A percentile compares a stretch with the other conserved stretches of the same genome.
These are phyloP conservation scores for Pestalotiopsis sp. DNA, from an alignment of 2,329 filamentous ascomycete genomes.

Conservation along the genomic window DNA sequence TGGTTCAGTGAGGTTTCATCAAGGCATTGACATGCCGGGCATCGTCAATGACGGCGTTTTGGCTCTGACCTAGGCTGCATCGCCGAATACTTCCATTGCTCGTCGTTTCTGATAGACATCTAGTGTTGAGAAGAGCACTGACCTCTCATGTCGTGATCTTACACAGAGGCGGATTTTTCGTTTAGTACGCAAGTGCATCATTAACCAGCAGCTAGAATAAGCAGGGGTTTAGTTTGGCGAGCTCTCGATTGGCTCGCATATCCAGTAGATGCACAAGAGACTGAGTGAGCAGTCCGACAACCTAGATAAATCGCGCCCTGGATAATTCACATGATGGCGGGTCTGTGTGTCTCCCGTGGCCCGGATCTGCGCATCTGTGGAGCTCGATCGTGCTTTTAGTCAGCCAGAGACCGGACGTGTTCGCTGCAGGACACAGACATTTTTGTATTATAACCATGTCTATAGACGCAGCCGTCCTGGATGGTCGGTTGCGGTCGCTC, in stretches of 20 bases:
- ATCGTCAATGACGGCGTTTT: not conserved
- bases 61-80: not conserved
- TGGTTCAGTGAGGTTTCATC: not conserved
- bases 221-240: no score
- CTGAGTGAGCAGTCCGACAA: not conserved
- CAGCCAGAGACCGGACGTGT: not conserved
- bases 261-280: no score
- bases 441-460: not conserved
- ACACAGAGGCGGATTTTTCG: no score
- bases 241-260: not conserved
- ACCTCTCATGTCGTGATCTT: not conserved
- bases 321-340: not conserved
- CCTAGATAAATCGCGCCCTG: not conserved
- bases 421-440: conserved; percentile 7
- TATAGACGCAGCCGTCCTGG: not conserved
- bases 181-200: no score
- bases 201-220: no score
- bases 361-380: not conserved
- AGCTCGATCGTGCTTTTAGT: not conserved
- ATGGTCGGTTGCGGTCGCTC: conserved; percentile 3
- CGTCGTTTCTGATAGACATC: not conserved
- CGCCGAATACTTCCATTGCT: not conserved
- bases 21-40: not conserved
- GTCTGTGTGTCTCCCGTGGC: not conserved
- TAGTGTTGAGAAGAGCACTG: not conserved